Percentiles rank a stretch among this genome's conserved stretches.
Evolutionary conservation across 2,329 filamentous ascomycete species (phyloP).

Genomic region (Verticillium longisporum): DNA sequence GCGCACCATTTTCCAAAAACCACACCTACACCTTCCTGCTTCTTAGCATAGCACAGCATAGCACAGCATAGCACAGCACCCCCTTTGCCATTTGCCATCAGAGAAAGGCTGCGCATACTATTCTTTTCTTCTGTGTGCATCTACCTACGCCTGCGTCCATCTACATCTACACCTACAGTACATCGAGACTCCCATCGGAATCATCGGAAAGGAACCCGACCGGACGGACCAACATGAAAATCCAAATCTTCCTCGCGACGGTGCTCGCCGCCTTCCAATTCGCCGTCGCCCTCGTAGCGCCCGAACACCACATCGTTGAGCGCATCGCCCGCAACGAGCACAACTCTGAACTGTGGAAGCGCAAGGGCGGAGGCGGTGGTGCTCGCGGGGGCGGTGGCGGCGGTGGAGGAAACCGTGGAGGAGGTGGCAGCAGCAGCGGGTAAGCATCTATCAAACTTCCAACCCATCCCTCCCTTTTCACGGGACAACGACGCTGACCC

Average conservation of each 20-base stretch:
- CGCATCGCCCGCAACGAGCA: slow-evolving; percentile 3
- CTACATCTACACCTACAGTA: background rate
- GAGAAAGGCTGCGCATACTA: background rate
- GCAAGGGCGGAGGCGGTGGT: slow-evolving; percentile 52
- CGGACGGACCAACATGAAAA: slow-evolving; percentile 19
- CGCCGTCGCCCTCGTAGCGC: slow-evolving; percentile 11
- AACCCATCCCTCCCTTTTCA: background rate
- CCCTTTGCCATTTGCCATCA: background rate
- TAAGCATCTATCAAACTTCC: background rate
- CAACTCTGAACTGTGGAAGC: slow-evolving; percentile 42
- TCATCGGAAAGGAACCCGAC: too few relatives aligned
- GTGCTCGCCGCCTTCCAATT: slow-evolving; percentile 16
- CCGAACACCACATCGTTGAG: background rate
- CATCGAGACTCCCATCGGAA: too few relatives aligned
- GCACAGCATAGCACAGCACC: background rate
- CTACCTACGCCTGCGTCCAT: too few relatives aligned
- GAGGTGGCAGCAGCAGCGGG: slow-evolving; percentile 12
- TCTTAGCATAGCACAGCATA: background rate
- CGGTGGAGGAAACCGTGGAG: slow-evolving; percentile 10
- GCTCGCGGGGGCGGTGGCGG: slow-evolving; percentile 36
- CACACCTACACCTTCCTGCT: background rate
- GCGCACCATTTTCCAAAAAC: background rate
- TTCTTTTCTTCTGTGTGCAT: background rate
- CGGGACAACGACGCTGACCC: too few relatives aligned
- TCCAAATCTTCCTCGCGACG: slow-evolving; percentile 20